A percentile compares a stretch with the other conserved stretches of the same genome.
Evolutionary conservation across 2,329 filamentous ascomycete genomes (phyloP).

Genomic region (Exophiala lecanii-corni): DNA sequence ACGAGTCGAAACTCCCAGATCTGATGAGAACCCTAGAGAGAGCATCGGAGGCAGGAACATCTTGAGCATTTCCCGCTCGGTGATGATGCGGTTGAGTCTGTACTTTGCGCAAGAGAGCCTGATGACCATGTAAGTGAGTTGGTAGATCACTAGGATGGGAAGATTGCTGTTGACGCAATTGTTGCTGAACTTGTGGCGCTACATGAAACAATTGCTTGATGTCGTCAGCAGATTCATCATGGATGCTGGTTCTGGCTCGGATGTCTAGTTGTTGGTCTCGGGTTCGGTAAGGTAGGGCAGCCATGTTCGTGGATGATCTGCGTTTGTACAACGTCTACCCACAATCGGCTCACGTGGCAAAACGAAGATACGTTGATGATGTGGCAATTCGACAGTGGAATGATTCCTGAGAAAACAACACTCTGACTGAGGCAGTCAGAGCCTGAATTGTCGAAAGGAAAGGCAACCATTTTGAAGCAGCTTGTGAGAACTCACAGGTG

Average conservation of each 20-base stretch:
- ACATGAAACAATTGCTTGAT: constrained; percentile 15
- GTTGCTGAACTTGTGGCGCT: constrained; percentile 17
- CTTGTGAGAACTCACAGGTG: constrained; percentile 18
- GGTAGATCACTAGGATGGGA: constrained; percentile 12
- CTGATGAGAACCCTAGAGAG: constrained; percentile 12
- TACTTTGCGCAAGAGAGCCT: constrained; percentile 12
- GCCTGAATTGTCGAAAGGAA: constrained; percentile 5
- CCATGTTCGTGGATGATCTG: constrained; percentile 10
- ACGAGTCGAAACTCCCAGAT: constrained; percentile 20
- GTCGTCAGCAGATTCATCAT: constrained; percentile 14
- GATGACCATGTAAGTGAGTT: constrained; percentile 7
- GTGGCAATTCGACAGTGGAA: background rate
- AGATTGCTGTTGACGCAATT: constrained; percentile 16
- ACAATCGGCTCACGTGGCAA: no score
- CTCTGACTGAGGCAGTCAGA: constrained; percentile 15
- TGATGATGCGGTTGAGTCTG: constrained; percentile 15
- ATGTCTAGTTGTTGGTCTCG: constrained; percentile 15
- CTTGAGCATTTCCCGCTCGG: constrained; percentile 10
- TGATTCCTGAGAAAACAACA: constrained; percentile 2
- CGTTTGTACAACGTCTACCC: no score
- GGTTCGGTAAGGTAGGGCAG: constrained; percentile 12
- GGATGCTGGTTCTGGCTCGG: constrained; percentile 19
- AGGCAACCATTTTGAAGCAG: constrained; percentile 14
- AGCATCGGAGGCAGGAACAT: constrained; percentile 11
- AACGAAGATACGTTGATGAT: no score